These are phyloP conservation scores for Gloeophyllum trabeum DNA, from an alignment of 768 basidiomycete genomes.

Conservation along the genomic window DNA sequence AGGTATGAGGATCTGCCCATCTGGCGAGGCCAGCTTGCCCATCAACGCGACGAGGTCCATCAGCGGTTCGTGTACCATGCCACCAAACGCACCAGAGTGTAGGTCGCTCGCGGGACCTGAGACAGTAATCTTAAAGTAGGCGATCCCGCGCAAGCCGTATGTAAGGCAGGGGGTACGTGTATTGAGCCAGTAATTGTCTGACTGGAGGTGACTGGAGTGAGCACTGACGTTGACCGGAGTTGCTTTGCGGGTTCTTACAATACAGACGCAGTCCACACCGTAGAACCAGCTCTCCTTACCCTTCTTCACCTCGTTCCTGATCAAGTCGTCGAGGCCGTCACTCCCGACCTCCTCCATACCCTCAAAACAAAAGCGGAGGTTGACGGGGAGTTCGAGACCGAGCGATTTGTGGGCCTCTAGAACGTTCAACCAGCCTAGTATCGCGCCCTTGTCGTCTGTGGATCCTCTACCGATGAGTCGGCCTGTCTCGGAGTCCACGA, in stretches of 20 bases:
- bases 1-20: conserved; percentile 81
- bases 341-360: conserved; percentile 97
- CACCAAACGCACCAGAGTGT: conserved; percentile 83
- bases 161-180: conserved; percentile 72
- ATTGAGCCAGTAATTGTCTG: conserved; percentile 93
- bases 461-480: conserved; percentile 80
- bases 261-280: conserved; percentile 88
- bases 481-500: conserved; percentile 35
- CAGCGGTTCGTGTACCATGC: conserved; percentile 85
- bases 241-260: conserved; percentile 51
- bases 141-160: conserved; percentile 81
- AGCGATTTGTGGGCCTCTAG: conserved; percentile 71
- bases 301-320: conserved; percentile 57
- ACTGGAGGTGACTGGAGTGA: no score
- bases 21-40: conserved; percentile 69
- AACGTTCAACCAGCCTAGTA: conserved; percentile 84
- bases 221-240: no score
- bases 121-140: conserved; percentile 77
- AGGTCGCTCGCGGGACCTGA: conserved; percentile 80
- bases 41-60: conserved; percentile 80
- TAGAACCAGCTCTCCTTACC: conserved; percentile 68
- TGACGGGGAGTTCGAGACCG: conserved; percentile 70
- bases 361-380: conserved; percentile 87
- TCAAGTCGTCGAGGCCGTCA: conserved; percentile 83
- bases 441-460: conserved; percentile 86